Conservation (phyloP, 1,139 yeast genomes). For the Yamadazyma aaseri region DNA sequence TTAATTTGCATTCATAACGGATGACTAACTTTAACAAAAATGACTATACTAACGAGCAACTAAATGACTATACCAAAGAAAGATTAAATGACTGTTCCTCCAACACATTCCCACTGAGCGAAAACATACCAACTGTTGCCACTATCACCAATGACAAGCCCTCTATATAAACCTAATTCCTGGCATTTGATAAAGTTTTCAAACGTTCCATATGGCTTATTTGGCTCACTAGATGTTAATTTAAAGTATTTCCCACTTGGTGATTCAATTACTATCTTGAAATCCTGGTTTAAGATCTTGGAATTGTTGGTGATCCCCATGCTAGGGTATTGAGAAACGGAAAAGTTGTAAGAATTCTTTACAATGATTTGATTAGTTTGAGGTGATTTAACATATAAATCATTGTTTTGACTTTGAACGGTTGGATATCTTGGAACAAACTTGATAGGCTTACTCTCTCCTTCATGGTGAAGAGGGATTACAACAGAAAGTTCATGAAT, state of each 20-base stretch:
- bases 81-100: slow-evolving; percentile 19
- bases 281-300: slow-evolving; percentile 41
- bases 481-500: slow-evolving; percentile 73
- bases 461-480: slow-evolving; percentile 75
- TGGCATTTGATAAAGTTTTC: slow-evolving; percentile 56
- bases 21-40: too few species aligned
- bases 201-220: slow-evolving; percentile 54
- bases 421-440: slow-evolving; percentile 78
- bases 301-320: slow-evolving; percentile 43
- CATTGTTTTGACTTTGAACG: slow-evolving; percentile 65
- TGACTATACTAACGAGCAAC: too few species aligned
- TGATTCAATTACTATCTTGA: slow-evolving; percentile 69
- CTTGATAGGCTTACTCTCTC: slow-evolving; percentile 51
- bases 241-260: slow-evolving; percentile 81
- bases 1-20: too few species aligned
- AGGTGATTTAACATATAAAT: slow-evolving; percentile 80
- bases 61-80: too few species aligned
- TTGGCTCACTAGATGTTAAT: slow-evolving; percentile 48
- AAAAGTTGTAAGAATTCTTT: slow-evolving; percentile 63
- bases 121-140: slow-evolving; percentile 87
- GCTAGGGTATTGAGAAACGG: slow-evolving; percentile 63
- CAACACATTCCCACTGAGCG: slow-evolving; percentile 81
- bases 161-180: slow-evolving; percentile 81
- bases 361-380: slow-evolving; percentile 63
- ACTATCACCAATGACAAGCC: slow-evolving; percentile 75